Evolutionary conservation across 2,329 filamentous ascomycete species (phyloP), one percentile per base, ranked within the genome.

Genomic region (Colletotrichum coccodes): DNA sequence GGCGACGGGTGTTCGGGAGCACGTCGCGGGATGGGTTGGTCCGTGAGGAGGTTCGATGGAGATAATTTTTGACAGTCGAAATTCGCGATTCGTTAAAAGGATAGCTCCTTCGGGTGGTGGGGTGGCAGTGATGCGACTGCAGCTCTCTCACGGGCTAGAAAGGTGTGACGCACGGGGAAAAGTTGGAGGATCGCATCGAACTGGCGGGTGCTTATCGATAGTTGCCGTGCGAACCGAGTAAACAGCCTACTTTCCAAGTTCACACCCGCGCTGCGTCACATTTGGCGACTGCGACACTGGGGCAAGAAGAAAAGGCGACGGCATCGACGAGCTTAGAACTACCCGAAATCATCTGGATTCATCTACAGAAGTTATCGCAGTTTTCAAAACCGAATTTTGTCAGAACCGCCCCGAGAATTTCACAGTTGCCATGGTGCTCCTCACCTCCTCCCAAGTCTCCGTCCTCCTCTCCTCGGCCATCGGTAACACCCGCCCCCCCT

Each of bases 371-470:
- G 36, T 0, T 40, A 14, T 47, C 12, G 1, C 28, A 14, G 28
- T 4, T 21, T n/a, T 32, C 8, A 9, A 44, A 53, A 3, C 6
- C 2, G 26, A 40, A 32, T 49, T 34, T 59, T 28, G 7, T 30
- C 32, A 30, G n/a, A 21, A 38, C 3, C 8, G 11, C 32, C 11
- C 18, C 40, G 6, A 44, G 32, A 54, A 49, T 11, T 38, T 8
- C 47, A 36, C 53, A 21, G 46, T 56, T 7, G 40, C 30, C 58
- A 67, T 70, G 68, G 70, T 91, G 76, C 82, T 94, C 72, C 87
- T 94, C 74, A 90, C 90, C 7, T 90, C 90, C 18, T 86, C 88
- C 11, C 91, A 94, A 82, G 91, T 93, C 62, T 93, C 91, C 42
- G 82, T 93, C 69, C 83, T 91, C 68, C 81, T 91, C 67, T 91